Conservation (phyloP, 1,284 basidiomycete genomes). For the Wallemia mellicola region DNA sequence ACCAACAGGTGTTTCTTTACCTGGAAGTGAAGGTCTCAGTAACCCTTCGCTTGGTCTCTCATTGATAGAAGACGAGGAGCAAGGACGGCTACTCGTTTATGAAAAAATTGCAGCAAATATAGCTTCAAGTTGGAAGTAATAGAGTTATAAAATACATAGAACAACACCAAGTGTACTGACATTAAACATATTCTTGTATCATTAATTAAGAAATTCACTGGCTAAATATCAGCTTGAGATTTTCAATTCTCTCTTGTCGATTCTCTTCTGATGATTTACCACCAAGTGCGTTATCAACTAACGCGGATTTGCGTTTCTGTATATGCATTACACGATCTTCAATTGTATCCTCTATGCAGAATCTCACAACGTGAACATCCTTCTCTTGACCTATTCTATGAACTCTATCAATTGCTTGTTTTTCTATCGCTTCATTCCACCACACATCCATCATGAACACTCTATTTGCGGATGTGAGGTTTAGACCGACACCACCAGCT, state of each 20-base stretch:
- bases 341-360: conserved; percentile 30
- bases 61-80: conserved; percentile 52
- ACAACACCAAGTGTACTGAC: too few relatives aligned
- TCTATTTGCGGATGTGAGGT: conserved; percentile 26
- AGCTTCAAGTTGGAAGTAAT: conserved; percentile 41
- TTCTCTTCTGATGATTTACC: conserved; percentile 12
- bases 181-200: neutral
- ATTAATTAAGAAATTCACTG: too few relatives aligned
- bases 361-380: conserved; percentile 65
- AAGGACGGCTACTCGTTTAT: conserved; percentile 45
- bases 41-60: conserved; percentile 27
- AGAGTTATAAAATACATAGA: too few relatives aligned
- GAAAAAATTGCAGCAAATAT: conserved; percentile 39
- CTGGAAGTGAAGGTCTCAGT: conserved; percentile 16
- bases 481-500: conserved; percentile 61
- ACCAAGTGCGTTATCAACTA: conserved; percentile 47
- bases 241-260: neutral
- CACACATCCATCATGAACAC: conserved; percentile 93
- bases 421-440: conserved; percentile 25
- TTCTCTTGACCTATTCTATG: conserved; percentile 47
- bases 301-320: conserved; percentile 58
- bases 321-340: conserved; percentile 38
- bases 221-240: neutral
- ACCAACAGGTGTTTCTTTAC: conserved; percentile 12
- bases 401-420: conserved; percentile 31